Base-by-base conservation (phyloP, 257 asterid species). In the Solanum paucissectum region DNA sequence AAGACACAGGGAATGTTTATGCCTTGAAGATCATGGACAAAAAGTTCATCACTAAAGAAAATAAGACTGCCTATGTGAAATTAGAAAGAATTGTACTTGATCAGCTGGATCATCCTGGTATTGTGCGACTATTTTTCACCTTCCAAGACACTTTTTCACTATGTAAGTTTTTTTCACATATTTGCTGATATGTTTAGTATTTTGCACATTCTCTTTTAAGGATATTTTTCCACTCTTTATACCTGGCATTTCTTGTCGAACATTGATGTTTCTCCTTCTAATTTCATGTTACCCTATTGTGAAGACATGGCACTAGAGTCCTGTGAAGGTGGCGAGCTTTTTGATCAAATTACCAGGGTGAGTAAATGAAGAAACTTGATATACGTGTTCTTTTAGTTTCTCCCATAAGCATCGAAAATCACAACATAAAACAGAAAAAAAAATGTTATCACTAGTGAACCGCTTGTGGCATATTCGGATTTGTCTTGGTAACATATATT, bases 11-110 rank as follows among this genome's bases (percentile, higher is more conserved):
- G 73, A 89, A 69, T 86, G 91, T 96, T 37, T 97, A 95, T 89
- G 99, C 99, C 75, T 92, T 97, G 98, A 97, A 97, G 92, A 95
- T 97, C 91, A 97, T 97, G 99, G 98, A 97, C 89, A 97, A 97
- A 89, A 96, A 94, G 87, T 97, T 97, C 94, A 97, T 97, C 89
- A 96, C 99, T 16, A 97, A 97, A 94, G 99, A 96, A 93, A 97
- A 95, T 88, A 97, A 97, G 91, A 97, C 98, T 5, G 98, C 99
- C 79, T 97, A 97, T 92, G 99, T 96, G 87, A 96, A 97, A 88
- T 89, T 97, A 91, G 99, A 97, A 89, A 98, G 99, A 74, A 96
- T 97, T 83, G 99, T 96, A 21, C 94, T 97, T 84, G 99, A 97
- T 91, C 99, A 97, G 88, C 87, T 97, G 85, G 99, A 97, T 91